phyloP scores from a whole-genome alignment of 2,329 filamentous ascomycete species.

The Xylaria sp. region DNA sequence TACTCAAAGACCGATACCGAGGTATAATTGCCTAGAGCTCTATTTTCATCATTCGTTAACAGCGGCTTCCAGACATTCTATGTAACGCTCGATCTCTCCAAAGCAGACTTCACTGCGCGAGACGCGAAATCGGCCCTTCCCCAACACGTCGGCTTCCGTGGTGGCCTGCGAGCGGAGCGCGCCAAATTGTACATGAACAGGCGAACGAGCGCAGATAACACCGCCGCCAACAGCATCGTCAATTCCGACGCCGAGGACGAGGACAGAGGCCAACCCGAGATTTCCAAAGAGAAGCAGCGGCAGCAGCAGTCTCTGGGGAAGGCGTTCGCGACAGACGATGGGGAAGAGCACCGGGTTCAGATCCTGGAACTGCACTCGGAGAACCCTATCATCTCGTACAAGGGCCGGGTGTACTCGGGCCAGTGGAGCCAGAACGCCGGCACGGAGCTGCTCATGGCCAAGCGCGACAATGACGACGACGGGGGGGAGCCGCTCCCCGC shows the following conservation, averaged over 20 bases:
- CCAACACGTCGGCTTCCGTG: conserved; percentile 40
- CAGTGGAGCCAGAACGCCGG: conserved; percentile 83
- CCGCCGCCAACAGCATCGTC: conserved; percentile 15
- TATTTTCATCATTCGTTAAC: conserved; percentile 1
- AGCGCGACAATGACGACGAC: conserved; percentile 46
- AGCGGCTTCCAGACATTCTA: conserved; percentile 59
- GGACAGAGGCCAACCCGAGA: conserved; percentile 11
- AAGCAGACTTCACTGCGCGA: conserved; percentile 57
- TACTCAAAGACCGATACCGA: conserved; percentile 67
- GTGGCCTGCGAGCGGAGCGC: conserved; percentile 49
- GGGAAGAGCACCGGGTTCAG: conserved; percentile 60
- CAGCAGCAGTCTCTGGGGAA: conserved; percentile 19
- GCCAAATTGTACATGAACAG: conserved; percentile 29
- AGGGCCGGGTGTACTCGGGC: conserved; percentile 76
- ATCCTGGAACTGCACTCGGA: conserved; percentile 79
- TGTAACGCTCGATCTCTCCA: conserved; percentile 64
- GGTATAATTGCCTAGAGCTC: conserved; percentile 39
- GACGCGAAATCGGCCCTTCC: conserved; percentile 40
- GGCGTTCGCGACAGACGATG: conserved; percentile 22
- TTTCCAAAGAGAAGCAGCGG: conserved; percentile 6
- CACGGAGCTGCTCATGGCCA: conserved; percentile 76
- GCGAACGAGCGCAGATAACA: conserved; percentile 17
- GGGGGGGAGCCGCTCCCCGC: conserved; percentile 45
- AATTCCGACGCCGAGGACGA: conserved; percentile 31
- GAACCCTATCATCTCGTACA: conserved; percentile 79